These are phyloP conservation scores for Mycena albidolilacea DNA, from an alignment of 768 basidiomycete genomes.

Conservation along the genomic window DNA sequence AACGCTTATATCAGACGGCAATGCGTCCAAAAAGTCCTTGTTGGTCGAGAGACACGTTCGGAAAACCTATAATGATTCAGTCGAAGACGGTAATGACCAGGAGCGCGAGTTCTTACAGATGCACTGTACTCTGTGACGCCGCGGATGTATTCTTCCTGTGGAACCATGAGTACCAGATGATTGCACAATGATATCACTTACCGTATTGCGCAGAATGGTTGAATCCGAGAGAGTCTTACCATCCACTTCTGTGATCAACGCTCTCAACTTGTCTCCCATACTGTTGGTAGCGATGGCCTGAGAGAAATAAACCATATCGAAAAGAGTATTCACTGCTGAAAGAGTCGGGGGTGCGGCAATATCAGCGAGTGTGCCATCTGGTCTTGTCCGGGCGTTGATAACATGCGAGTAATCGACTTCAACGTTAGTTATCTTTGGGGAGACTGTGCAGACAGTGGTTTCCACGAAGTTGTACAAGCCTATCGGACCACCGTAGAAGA, in stretches of 20 bases:
- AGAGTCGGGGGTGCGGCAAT: background rate
- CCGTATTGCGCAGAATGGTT: background rate
- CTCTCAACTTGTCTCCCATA: background rate
- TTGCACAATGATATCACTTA: background rate
- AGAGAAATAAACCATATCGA: background rate
- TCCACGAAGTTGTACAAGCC: background rate
- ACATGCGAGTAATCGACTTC: background rate
- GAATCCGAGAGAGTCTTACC: no score
- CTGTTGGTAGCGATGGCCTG: slow-evolving; percentile 1
- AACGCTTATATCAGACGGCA: background rate
- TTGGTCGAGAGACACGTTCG: slow-evolving; percentile 10
- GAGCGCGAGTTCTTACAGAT: background rate
- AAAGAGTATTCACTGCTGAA: background rate
- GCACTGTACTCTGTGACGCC: slow-evolving; percentile 14
- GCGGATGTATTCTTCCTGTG: slow-evolving; percentile 1
- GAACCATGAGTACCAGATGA: background rate
- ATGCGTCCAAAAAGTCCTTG: background rate
- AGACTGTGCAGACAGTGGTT: slow-evolving; percentile 12
- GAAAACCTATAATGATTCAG: slow-evolving; percentile 1
- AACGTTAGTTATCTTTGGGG: background rate
- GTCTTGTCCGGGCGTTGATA: background rate
- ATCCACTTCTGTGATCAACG: no score
- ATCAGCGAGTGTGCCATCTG: background rate
- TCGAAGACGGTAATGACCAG: background rate
- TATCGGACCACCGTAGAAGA: background rate